Base-by-base conservation (phyloP, 2,329 filamentous ascomycete genomes). In the Metarhizium guizhouense region DNA sequence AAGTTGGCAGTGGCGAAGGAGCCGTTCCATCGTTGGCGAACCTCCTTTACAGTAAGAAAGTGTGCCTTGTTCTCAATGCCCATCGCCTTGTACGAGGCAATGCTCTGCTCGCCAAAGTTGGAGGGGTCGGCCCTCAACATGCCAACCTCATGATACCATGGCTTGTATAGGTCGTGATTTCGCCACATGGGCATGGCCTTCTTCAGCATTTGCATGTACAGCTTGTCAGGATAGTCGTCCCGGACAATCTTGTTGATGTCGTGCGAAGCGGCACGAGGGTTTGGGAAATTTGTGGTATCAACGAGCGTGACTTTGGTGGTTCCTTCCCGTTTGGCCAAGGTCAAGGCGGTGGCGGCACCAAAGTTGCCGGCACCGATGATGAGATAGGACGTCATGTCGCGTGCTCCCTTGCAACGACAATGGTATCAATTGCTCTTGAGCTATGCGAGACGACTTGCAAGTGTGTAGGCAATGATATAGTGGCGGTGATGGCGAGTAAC, bases 1-100 rank as follows among this genome's bases (percentile, higher is more conserved):
- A 83, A 83, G 58, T 84, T 74, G 36, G 81, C 76, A 48, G 81
- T 76, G 30, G 78, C 74, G 61, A 84, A 84, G 7, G 81, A 66
- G 0, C 81, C 81, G 47, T 79, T 78, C 66, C 80, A 83, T 55
- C 81, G 66, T 62, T 71, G 70, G 49, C 77, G 75, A 42, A 81
- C 79, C 58, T 84, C 78, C 13, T 78, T 75, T 10, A 78, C 70
- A 1, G 71, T 67, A 52, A 83, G 62, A 60, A 70, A 69, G 54
- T 65, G 63, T 4, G 72, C 70, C 10, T 67, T 60, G 51, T 79
- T 75, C 38, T 68, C 61, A 42, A 79, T 69, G 29, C 68, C 70
- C 54, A 69, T 64, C 16, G 63, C 60, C 55, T 64, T 61, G 62
- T 74, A 68, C 0, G 69, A 67, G 3, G 71, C 61, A 1, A 80